Evolutionary conservation across 495 filamentous ascomycete species (phyloP), one percentile per base, ranked within the genome.

Genomic region (Penicilliopsis zonata): DNA sequence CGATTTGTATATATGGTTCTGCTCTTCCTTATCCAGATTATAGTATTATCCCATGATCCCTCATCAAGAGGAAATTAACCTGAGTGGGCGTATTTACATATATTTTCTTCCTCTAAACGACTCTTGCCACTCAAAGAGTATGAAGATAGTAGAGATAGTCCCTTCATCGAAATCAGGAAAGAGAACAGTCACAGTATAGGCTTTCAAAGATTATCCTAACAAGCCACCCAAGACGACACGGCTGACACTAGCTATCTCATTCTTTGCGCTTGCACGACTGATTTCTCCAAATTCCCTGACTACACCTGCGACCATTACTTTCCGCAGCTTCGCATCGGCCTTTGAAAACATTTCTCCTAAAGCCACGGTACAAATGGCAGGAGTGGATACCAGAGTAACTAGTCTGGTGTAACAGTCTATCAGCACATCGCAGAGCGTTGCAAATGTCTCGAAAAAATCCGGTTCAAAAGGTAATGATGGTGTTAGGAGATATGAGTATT

Each of bases 391-490:
- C 30, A 96, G 62, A 13, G 55, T 60, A 46, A 88, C 60, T 13
- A 96, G 72, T 19, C 77, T 69, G 30, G 76, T 75, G 55, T 99
- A 99, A 44, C 76, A 82, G 44, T 96, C 90, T 41, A 94, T 92
- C 36, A 99, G 57, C 2, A 92, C 82, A 53, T 99, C 92, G 57
- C 90, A 96, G 15, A 99, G 64, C 6, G 90, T 95, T n/a, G 86
- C 80, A 55, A 96, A 96, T 0, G 85, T 92, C 58, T 93, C 85
- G 52, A 86, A 92, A 48, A 93, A 99, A 55, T 99, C 90, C 7
- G 88, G 88, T 30, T 96, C 90, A 47, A 99, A 99, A 0, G 90
- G 90, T 31, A 96, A 61, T n/a, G 77, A 78, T 0, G 92, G 92
- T 3, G 86, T 96, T 1, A 90, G 63, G 4, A 99, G 74, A 53